These are phyloP conservation scores for Jaminaea rosea DNA, from an alignment of 1,284 basidiomycete species.

Conservation along the genomic window DNA sequence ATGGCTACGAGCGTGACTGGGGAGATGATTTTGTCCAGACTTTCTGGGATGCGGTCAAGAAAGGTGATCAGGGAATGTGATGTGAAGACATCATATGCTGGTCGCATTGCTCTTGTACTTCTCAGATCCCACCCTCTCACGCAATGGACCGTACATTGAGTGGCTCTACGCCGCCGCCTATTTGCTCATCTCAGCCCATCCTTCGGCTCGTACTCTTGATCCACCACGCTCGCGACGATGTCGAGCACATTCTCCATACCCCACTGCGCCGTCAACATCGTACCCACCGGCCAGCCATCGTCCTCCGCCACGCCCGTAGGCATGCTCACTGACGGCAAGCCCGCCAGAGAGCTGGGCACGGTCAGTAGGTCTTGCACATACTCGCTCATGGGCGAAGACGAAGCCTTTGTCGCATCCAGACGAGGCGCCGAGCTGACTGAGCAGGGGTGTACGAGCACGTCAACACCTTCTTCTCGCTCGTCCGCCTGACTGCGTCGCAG, in stretches of 20 bases:
- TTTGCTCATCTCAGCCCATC: too few species aligned
- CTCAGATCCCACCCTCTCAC: too few species aligned
- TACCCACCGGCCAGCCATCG: slow-evolving; percentile 66
- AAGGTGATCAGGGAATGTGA: too few species aligned
- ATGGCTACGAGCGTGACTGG: not conserved
- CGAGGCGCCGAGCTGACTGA: slow-evolving; percentile 32
- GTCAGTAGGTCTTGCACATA: slow-evolving; percentile 90
- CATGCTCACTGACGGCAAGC: slow-evolving; percentile 71
- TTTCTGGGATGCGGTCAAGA: not conserved
- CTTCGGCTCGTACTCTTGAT: too few species aligned
- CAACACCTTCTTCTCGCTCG: slow-evolving; percentile 53
- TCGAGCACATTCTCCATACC: slow-evolving; percentile 63
- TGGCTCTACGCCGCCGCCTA: too few species aligned
- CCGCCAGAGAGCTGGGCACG: slow-evolving; percentile 80
- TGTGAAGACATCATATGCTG: too few species aligned
- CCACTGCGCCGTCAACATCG: slow-evolving; percentile 82
- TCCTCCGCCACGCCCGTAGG: slow-evolving; percentile 52
- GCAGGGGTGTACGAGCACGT: slow-evolving; percentile 68
- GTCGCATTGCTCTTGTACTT: too few species aligned
- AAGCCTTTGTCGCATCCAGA: slow-evolving; percentile 6
- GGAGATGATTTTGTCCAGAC: not conserved
- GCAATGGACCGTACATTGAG: too few species aligned
- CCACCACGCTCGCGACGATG: too few species aligned
- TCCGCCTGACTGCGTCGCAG: slow-evolving; percentile 43
- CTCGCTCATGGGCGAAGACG: not conserved